These are phyloP conservation scores for Rhizodiscina lignyota DNA, from an alignment of 495 filamentous ascomycete species.

Conservation along the genomic window DNA sequence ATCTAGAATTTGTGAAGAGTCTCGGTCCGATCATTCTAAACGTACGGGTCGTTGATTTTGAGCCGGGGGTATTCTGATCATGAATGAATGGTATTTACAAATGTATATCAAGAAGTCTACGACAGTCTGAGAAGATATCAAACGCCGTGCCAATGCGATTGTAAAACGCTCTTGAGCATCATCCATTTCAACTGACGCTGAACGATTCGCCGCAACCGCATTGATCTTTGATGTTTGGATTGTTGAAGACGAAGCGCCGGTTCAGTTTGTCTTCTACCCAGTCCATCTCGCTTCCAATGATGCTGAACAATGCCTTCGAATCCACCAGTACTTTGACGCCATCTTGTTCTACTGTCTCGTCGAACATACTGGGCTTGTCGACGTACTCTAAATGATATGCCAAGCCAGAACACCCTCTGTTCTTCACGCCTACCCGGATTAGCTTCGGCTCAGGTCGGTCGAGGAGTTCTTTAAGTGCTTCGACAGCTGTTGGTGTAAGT, in stretches of 20 bases:
- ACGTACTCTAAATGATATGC: conserved; percentile 96
- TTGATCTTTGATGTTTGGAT: conserved; percentile 97
- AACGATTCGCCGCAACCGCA: conserved; percentile 97
- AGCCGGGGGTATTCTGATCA: conserved; percentile 21
- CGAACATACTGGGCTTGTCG: conserved; percentile 70
- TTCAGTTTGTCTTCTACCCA: conserved; percentile 93
- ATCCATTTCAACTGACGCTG: conserved; percentile 68
- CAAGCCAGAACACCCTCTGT: conserved; percentile 86
- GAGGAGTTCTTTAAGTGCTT: conserved; percentile 57
- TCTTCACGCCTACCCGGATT: conserved; percentile 87
- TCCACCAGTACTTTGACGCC: conserved; percentile 93
- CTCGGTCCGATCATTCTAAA: conserved; percentile 15
- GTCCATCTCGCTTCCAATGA: conserved; percentile 98
- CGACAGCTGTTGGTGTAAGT: conserved; percentile 58
- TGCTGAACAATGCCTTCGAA: conserved; percentile 90
- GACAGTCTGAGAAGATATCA: too few relatives aligned
- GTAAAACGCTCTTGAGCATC: too few relatives aligned
- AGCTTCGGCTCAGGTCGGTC: conserved; percentile 73
- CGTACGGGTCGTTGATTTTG: conserved; percentile 26
- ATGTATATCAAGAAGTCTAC: too few relatives aligned
- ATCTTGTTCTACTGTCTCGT: conserved; percentile 89
- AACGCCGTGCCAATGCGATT: too few relatives aligned
- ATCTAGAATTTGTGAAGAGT: conserved; percentile 16
- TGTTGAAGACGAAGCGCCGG: conserved; percentile 79
- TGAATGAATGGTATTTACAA: too few relatives aligned